Evolutionary conservation across 176 grass and related monocot species (phyloP).

Genomic region (Carex pumila): DNA sequence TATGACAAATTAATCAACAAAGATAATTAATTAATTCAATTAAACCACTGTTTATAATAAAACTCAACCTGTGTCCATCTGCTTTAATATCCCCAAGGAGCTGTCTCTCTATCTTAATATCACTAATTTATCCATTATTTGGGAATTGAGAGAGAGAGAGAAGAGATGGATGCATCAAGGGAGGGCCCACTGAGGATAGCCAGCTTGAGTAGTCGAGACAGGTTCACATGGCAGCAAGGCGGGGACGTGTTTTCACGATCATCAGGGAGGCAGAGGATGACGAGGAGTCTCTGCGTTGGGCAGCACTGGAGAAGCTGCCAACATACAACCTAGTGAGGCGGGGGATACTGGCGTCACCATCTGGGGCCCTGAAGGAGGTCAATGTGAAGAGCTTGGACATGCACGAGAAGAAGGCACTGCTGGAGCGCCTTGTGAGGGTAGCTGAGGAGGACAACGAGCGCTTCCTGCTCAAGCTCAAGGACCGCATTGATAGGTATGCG

Average conservation of each 20-base stretch:
- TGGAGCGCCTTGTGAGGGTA: slow-evolving; percentile 32
- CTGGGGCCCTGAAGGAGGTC: slow-evolving; percentile 16
- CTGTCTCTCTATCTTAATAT: too few relatives aligned
- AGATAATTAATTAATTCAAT: too few relatives aligned
- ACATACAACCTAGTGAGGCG: slow-evolving; percentile 30
- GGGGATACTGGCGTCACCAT: slow-evolving; percentile 15
- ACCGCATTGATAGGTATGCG: slow-evolving; percentile 46
- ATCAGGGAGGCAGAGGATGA: slow-evolving; percentile 8
- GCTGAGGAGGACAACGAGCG: slow-evolving; percentile 45
- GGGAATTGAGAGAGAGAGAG: too few relatives aligned
- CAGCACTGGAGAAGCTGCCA: slow-evolving; percentile 39
- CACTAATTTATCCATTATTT: too few relatives aligned
- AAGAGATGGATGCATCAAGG: too few relatives aligned
- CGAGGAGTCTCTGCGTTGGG: slow-evolving; percentile 49
- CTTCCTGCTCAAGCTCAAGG: slow-evolving; percentile 48
- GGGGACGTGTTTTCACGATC: not conserved
- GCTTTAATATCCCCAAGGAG: too few relatives aligned
- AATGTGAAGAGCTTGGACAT: slow-evolving; percentile 28
- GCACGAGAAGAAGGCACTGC: slow-evolving; percentile 28
- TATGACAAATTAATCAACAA: too few relatives aligned
- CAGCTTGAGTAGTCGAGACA: too few relatives aligned
- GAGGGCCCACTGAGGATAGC: too few relatives aligned
- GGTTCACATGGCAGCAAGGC: not conserved
- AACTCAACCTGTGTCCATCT: too few relatives aligned
- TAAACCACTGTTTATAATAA: too few relatives aligned